Evolutionary conservation across 225 moss, liverwort and hornwort species (phyloP), one percentile per base, ranked within the genome.

Genomic region (Sphagnum contortum): DNA sequence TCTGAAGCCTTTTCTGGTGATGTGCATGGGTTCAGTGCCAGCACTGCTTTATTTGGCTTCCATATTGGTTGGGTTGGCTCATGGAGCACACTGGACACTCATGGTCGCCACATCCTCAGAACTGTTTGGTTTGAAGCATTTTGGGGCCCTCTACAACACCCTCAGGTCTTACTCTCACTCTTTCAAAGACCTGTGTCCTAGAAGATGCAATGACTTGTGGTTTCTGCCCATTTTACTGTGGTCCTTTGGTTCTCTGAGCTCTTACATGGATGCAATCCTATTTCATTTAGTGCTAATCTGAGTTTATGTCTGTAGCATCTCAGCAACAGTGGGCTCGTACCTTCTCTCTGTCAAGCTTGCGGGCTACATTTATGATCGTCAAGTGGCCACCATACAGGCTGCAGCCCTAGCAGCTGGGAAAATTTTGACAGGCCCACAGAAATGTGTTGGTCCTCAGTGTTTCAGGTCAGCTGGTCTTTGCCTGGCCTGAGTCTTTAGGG

Each of bases 41-140:
- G 79, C 83, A 60, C 73, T 94, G 89, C 86, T 94, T 11, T 94
- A 94, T 64, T 72, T 88, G 55, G 94, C 91, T 29, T 94, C 94
- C 61, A 84, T 94, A 71, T 73, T 94, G 74, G 94, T 94, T 60
- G 94, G 94, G 57, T 79, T 94, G 64, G 94, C 94, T 69, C 94
- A 94, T 73, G 94, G 94, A 75, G 91, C 94, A 69, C 94, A 94
- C 73, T 94, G 94, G 94, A 94, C 94, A 57, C 80, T 94, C 63
- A 94, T 94, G 94, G 94, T 94, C 48, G 94, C 94, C 49, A 94
- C 91, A 7, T 87, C 94, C 58, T 94, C 94, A 11, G 94, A 94
- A 68, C 69, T 94, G 56, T 94, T 91, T 74, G 94, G 94, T 59
- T 64, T 94, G 67, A 82, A 82, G 61, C 79, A 91, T 68, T 94